Conservation (phyloP, 768 basidiomycete species). For the Leccinellum luteum region DNA sequence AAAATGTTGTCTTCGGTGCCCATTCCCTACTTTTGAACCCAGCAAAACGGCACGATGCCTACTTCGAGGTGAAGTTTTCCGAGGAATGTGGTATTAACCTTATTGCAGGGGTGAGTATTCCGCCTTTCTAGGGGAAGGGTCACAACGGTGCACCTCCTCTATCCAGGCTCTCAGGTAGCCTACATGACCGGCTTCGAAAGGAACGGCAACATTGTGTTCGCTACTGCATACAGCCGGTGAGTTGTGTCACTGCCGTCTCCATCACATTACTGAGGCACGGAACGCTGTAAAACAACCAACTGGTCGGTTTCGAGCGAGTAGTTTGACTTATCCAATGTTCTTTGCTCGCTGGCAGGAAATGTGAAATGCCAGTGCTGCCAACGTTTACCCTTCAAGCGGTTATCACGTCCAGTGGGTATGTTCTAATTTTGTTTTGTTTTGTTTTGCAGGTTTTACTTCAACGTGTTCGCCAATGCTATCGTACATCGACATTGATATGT, state of each 20-base stretch:
- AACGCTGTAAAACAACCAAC: constrained; percentile 41
- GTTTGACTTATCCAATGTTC: not conserved
- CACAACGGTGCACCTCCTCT: constrained; percentile 1
- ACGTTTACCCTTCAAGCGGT: constrained; percentile 54
- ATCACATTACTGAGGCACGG: not conserved
- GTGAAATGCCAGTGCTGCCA: constrained; percentile 39
- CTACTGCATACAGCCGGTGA: constrained; percentile 56
- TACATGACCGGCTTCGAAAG: constrained; percentile 67
- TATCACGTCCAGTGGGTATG: constrained; percentile 58
- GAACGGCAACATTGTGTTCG: constrained; percentile 59
- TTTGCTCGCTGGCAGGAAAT: not conserved
- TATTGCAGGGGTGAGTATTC: constrained; percentile 53
- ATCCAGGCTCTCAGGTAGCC: constrained; percentile 50
- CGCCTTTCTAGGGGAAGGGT: constrained; percentile 46
- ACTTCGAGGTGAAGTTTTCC: constrained; percentile 37
- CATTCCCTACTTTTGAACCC: not conserved
- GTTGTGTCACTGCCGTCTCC: constrained; percentile 21
- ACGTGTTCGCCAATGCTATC: not conserved
- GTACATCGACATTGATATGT: not conserved
- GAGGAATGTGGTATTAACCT: not conserved
- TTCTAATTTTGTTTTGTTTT: too few relatives aligned
- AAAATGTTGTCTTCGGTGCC: not conserved
- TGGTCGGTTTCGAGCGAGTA: constrained; percentile 57
- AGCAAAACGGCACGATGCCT: constrained; percentile 60
- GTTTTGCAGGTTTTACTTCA: not conserved